phyloP scores from a whole-genome alignment of 75 land plant genomes.

The Azolla pinnata region DNA sequence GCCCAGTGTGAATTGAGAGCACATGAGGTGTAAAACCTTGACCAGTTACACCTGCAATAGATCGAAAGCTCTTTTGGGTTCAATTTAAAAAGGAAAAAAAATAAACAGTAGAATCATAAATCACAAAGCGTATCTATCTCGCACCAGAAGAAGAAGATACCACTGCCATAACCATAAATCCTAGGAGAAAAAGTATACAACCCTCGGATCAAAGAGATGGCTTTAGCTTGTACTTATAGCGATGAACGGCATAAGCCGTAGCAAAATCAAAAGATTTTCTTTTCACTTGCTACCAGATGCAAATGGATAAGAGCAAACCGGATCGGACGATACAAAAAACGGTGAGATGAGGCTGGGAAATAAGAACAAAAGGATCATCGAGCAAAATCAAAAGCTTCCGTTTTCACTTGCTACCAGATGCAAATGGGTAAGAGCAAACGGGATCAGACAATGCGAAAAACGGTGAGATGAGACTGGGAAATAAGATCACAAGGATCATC shows the following conservation, averaged over 20 bases:
- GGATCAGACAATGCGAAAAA: not conserved
- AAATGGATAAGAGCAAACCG: not conserved
- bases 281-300: not conserved
- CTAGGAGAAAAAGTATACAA: not conserved
- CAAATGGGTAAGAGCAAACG: not conserved
- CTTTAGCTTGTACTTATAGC: not conserved
- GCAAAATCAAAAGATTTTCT: not conserved
- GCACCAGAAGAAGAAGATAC: not conserved
- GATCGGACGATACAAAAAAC: not conserved
- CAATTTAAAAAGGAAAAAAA: not conserved
- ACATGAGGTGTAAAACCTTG: conserved; percentile 61
- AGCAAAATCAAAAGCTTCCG: not conserved
- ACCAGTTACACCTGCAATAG: conserved; percentile 43
- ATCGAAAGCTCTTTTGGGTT: not conserved
- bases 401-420: not conserved
- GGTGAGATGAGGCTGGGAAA: too few relatives aligned
- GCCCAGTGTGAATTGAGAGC: conserved; percentile 40
- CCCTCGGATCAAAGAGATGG: not conserved
- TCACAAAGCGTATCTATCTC: not conserved
- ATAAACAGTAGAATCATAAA: not conserved
- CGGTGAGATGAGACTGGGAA: too few relatives aligned
- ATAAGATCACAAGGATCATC: too few relatives aligned
- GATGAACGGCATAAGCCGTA: not conserved
- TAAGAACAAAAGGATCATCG: too few relatives aligned
- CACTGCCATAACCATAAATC: not conserved